These are phyloP conservation scores for Penicillium lividum DNA, from an alignment of 495 filamentous ascomycete species.

Conservation along the genomic window DNA sequence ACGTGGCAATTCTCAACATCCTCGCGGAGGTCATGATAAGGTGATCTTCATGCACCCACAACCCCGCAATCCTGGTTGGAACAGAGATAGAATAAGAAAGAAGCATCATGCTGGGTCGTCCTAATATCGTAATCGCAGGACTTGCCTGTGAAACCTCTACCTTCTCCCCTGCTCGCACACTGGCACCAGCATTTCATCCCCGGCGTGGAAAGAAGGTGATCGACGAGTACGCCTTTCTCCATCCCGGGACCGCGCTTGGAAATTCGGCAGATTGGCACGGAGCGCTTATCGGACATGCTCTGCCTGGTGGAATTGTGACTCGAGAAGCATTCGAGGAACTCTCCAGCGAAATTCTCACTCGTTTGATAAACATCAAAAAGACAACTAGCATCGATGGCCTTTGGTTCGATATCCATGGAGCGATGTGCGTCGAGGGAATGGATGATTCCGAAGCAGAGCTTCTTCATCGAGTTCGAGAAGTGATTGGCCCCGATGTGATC, in stretches of 20 bases:
- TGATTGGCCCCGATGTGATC: constrained; percentile 50
- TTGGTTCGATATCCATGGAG: constrained; percentile 62
- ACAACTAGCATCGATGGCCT: constrained; percentile 45
- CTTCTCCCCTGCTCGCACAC: constrained; percentile 54
- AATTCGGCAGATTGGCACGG: constrained; percentile 50
- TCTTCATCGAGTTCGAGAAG: constrained; percentile 45
- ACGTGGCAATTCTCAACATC: not conserved
- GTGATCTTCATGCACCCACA: not conserved
- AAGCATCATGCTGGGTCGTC: constrained; percentile 21
- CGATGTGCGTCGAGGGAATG: constrained; percentile 56
- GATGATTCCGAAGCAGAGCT: constrained; percentile 55
- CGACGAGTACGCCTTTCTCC: constrained; percentile 49
- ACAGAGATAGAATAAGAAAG: not conserved
- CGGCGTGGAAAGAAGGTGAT: constrained; percentile 47
- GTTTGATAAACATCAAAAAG: constrained; percentile 37
- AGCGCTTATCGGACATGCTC: constrained; percentile 54
- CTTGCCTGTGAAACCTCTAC: constrained; percentile 58
- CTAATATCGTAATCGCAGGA: constrained; percentile 55
- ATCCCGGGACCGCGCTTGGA: constrained; percentile 41
- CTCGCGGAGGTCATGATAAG: not conserved
- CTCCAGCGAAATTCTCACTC: constrained; percentile 47
- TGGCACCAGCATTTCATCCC: constrained; percentile 54
- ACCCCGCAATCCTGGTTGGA: not conserved
- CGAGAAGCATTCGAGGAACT: constrained; percentile 50
- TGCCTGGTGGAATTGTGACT: constrained; percentile 55